Evolutionary conservation across 129 eudicot species (phyloP), one percentile per base, ranked within the genome.

Genomic region (Ambrosia artemisiifolia): DNA sequence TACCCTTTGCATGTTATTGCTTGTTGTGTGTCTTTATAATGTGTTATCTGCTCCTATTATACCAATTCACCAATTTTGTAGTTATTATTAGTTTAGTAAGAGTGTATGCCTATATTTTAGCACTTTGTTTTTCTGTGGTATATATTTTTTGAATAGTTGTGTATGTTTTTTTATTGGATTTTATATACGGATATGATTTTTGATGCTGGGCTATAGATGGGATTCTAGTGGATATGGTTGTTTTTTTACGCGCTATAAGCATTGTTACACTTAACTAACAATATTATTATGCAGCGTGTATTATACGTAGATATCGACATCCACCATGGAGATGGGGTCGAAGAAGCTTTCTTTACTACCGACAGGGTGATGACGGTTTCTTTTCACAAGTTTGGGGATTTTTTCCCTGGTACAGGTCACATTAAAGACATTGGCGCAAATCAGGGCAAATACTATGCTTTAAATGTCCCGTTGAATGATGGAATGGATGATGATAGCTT

Each of bases 241-340:
- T 24, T 24, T n/a, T 55, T 30, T n/a, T 40, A 43, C 47, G 5
- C 13, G 3, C 30, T 14, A 12, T 71, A 10, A 9, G 33, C 12
- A 19, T 46, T n/a, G 32, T 34, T 60, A 32, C 0, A 46, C 64
- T 76, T 46, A 57, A 51, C 46, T 51, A 61, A 62, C 5, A 0
- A 18, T 69, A 57, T 74, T 69, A 47, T 42, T 74, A 51, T 63
- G 80, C 89, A 92, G 98, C 95, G 98, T 40, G 98, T 92, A 5
- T 67, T 92, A 55, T 92, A 92, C 57, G 78, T 88, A 19, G 97
- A 92, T 76, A 92, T 92, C 50, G 97, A 88, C 74, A 83, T 92
- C 46, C 97, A 92, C 80, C 96, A 92, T 77, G 97, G 96, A 63
- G 97, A 92, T 67, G 97, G 97, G 66, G 97, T 92, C 53, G 97